Conservation (phyloP, 805 yeast genomes). For the Kazachstania viticola region DNA sequence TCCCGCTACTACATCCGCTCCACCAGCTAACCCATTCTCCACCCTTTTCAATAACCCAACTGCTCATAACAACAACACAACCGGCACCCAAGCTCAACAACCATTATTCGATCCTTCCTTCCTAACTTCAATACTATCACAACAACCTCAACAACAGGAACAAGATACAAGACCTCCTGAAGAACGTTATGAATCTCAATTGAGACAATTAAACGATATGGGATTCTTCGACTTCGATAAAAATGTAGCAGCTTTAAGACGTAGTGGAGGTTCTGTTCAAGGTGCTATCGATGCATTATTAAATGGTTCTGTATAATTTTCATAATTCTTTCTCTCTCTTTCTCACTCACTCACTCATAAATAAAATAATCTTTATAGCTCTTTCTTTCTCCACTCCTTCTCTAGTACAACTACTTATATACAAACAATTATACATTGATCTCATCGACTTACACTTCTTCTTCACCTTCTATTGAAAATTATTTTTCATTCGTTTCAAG, state of each 20-base stretch:
- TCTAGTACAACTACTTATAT: too few species aligned
- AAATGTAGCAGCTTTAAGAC: constrained; percentile 81
- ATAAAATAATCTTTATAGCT: too few species aligned
- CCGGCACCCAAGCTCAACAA: constrained; percentile 9
- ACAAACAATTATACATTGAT: too few species aligned
- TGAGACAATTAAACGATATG: constrained; percentile 69
- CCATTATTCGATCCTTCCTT: constrained; percentile 40
- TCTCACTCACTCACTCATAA: too few species aligned
- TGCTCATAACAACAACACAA: constrained; percentile 19
- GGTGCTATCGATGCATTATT: constrained; percentile 88
- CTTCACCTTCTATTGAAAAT: too few species aligned
- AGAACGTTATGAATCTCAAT: constrained; percentile 59
- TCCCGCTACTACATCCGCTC: constrained; percentile 34
- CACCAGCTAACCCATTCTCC: constrained; percentile 40
- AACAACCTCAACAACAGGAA: constrained; percentile 17
- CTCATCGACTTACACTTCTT: too few species aligned
- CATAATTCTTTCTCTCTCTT: too few species aligned
- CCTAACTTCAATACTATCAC: constrained; percentile 30
- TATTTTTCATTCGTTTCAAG: too few species aligned
- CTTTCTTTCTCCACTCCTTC: too few species aligned
- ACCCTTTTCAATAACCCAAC: constrained; percentile 36
- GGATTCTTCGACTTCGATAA: constrained; percentile 87
- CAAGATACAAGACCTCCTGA: constrained; percentile 65
- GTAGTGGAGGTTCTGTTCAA: constrained; percentile 95
- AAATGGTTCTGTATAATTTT: constrained; percentile 38